These are phyloP conservation scores for Dendrobium chrysotoxum DNA, from an alignment of 106 monocot genomes.

Conservation along the genomic window DNA sequence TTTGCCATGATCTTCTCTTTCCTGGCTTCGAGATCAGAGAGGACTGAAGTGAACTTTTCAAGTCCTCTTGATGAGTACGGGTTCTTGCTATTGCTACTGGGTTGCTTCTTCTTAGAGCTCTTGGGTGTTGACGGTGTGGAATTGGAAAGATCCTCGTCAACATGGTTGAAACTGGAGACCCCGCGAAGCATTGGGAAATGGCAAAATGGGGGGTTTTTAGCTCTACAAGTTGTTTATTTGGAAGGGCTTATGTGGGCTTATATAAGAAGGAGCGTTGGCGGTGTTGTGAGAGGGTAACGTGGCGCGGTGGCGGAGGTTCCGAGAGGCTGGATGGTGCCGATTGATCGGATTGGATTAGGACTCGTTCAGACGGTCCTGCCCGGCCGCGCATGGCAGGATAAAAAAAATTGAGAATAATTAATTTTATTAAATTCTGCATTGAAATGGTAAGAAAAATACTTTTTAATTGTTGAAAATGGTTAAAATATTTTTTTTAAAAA, in stretches of 20 bases:
- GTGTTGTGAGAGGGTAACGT: neutral
- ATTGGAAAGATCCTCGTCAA: constrained; percentile 19
- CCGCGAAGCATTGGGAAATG: constrained; percentile 37
- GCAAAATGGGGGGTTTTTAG: neutral
- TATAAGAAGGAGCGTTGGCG: neutral
- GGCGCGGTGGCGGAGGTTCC: too few relatives aligned
- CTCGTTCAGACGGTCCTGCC: too few relatives aligned
- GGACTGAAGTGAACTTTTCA: constrained; percentile 48
- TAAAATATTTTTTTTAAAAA: too few relatives aligned
- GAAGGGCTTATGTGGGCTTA: neutral
- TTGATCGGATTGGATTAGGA: too few relatives aligned
- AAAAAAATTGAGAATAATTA: too few relatives aligned
- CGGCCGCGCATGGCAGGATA: too few relatives aligned
- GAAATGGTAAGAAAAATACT: too few relatives aligned
- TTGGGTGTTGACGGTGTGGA: constrained; percentile 9
- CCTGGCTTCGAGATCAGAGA: constrained; percentile 44
- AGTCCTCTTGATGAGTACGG: constrained; percentile 47
- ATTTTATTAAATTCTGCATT: too few relatives aligned
- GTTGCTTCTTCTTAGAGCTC: constrained; percentile 11
- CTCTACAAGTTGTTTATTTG: neutral
- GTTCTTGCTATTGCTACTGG: constrained; percentile 21
- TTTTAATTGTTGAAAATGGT: too few relatives aligned
- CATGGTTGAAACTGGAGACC: constrained; percentile 31
- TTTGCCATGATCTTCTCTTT: constrained; percentile 34
- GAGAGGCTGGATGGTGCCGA: too few relatives aligned